Base-by-base conservation (phyloP, 768 basidiomycete genomes). In the Hebeloma cylindrosporum region DNA sequence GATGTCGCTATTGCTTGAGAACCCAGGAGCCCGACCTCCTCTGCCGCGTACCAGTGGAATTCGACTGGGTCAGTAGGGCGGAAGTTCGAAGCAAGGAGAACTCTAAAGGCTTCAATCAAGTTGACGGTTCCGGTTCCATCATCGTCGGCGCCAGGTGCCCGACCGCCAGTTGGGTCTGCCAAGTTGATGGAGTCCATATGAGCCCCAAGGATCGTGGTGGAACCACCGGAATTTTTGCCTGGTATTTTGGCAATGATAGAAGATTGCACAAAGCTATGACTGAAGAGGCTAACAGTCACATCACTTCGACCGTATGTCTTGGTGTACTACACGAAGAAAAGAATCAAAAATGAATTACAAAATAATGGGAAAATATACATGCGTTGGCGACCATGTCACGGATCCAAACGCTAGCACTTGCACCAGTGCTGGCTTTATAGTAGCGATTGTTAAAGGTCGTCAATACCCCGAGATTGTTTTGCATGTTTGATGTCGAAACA, bases 1-100 rank as follows among this genome's bases (percentile, higher is more conserved):
- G 59, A 61, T 22, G 69, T 68, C 3, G 75, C 79, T 45, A 83
- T 68, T 5, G 77, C 80, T 48, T 78, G 77, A 27, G 74, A 74
- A 16, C 79, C 79, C 6, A 74, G 59, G 3, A 72, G 62, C 11
- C 74, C 75, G 32, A 58, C 72, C 43, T 73, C 72, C 49, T 75
- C 73, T 18, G 64, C 72, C 23, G 71, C 62, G 52, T 73, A 77
- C 69, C 70, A 75, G 47, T 74, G 72, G 60, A 74, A 74, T 50
- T 75, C 72, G 26, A 77, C 66, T 2, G 72, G 66, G 6, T 60
- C 64, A 10, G 63, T 58, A 1, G 74, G 73, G 30, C 50, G 57
- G 58, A 70, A 74, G 3, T 62, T 65, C 31, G 62, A 53, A 8
- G 65, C 64, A 25, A 74, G 56, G 17, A 77, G 63, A 21, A 62